These are phyloP conservation scores for Cyclotella cryptica DNA, from an alignment of 108 stramenopile species.

Conservation along the genomic window DNA sequence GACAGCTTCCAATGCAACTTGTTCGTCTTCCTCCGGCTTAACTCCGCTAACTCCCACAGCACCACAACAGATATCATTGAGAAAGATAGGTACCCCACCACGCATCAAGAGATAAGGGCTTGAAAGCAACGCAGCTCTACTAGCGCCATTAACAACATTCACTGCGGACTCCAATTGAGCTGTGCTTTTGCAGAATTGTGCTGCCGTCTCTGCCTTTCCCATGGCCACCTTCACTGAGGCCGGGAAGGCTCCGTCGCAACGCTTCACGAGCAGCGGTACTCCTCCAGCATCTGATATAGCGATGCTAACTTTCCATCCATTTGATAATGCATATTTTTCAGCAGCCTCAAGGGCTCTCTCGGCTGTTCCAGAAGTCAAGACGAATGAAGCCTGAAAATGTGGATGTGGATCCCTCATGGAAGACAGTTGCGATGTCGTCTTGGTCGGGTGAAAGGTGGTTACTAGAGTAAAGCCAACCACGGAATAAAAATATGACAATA, in stretches of 20 bases:
- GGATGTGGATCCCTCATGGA: neutral
- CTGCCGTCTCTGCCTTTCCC: conserved; percentile 57
- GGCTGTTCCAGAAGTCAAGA: conserved; percentile 32
- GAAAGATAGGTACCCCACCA: conserved; percentile 49
- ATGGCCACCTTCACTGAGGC: conserved; percentile 53
- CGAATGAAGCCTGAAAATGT: conserved; percentile 25
- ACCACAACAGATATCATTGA: conserved; percentile 41
- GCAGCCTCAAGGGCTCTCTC: conserved; percentile 47
- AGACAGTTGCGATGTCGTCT: neutral
- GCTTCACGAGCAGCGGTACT: conserved; percentile 37
- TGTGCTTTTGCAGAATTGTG: conserved; percentile 49
- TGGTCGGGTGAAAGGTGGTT: neutral
- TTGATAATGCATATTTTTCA: conserved; percentile 30
- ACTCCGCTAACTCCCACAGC: conserved; percentile 60
- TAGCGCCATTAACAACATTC: conserved; percentile 36
- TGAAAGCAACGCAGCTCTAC: conserved; percentile 43
- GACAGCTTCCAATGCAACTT: conserved; percentile 39
- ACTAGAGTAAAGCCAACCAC: neutral
- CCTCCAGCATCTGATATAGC: conserved; percentile 51
- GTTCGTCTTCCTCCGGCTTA: conserved; percentile 51
- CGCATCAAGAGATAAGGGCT: conserved; percentile 46
- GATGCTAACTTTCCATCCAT: conserved; percentile 57
- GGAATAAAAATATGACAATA: neutral
- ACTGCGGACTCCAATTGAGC: conserved; percentile 37
- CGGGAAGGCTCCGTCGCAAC: conserved; percentile 49